A percentile compares a stretch with the other conserved stretches of the same genome.
Conservation (phyloP, 106 monocot species). For the Agapanthus africanus region DNA sequence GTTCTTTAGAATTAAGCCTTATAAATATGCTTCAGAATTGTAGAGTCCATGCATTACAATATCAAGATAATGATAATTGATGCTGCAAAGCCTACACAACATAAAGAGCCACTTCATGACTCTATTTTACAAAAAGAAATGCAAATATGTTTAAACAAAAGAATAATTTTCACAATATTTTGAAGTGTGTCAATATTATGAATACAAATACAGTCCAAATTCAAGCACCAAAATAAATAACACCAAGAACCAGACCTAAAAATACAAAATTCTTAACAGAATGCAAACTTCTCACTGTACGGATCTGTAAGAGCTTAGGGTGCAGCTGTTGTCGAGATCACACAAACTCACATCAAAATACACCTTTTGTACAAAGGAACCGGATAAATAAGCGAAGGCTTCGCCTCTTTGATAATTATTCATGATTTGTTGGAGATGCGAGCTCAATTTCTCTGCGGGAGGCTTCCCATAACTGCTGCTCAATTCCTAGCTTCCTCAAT, state of each 20-base stretch:
- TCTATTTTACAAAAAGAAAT: not conserved
- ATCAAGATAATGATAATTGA: too few relatives aligned
- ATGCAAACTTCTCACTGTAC: not conserved
- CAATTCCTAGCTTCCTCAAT: slow-evolving; percentile 44
- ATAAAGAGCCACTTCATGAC: too few relatives aligned
- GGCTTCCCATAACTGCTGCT: slow-evolving; percentile 53
- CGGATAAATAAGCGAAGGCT: not conserved
- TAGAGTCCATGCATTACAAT: too few relatives aligned
- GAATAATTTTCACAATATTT: not conserved
- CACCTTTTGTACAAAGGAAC: slow-evolving; percentile 9
- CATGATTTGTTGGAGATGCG: not conserved
- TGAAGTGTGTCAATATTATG: not conserved
- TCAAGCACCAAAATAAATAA: not conserved
- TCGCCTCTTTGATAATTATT: not conserved
- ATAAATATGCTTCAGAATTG: too few relatives aligned
- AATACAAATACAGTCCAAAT: not conserved
- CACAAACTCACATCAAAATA: slow-evolving; percentile 7
- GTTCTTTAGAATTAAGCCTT: too few relatives aligned
- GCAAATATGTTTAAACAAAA: not conserved
- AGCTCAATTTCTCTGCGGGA: slow-evolving; percentile 40
- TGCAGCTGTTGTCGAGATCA: not conserved
- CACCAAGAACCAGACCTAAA: not conserved
- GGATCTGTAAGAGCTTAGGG: not conserved
- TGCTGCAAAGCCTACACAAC: too few relatives aligned
- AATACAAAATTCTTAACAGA: not conserved